phyloP scores from a whole-genome alignment of 495 filamentous ascomycete genomes.

The Neurospora sp. region DNA sequence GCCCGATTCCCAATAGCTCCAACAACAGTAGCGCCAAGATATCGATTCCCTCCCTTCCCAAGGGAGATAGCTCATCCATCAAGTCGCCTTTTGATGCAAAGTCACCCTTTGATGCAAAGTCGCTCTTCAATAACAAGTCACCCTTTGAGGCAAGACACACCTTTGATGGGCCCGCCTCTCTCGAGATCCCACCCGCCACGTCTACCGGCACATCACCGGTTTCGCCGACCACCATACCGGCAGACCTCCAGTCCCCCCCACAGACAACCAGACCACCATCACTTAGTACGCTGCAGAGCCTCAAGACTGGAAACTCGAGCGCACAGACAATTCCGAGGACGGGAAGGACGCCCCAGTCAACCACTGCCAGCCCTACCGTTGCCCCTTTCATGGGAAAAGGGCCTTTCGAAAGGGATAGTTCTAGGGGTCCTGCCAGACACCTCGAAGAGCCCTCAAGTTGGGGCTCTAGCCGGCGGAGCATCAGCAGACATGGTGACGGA shows the following conservation, averaged over 20 bases:
- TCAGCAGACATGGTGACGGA: conserved; percentile 26
- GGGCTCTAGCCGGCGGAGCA: conserved; percentile 21
- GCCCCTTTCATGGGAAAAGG: conserved; percentile 50
- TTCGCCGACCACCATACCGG: conserved; percentile 14
- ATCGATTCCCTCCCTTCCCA: conserved; percentile 18
- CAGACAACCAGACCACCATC: conserved; percentile 48
- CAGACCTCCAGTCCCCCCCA: conserved; percentile 27
- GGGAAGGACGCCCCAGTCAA: conserved; percentile 23
- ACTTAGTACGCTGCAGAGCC: conserved; percentile 41
- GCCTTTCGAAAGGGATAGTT: conserved; percentile 34
- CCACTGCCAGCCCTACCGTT: conserved; percentile 23
- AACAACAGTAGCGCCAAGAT: conserved; percentile 32
- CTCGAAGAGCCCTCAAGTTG: conserved; percentile 26
- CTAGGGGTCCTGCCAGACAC: conserved; percentile 28
- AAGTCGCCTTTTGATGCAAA: conserved; percentile 20
- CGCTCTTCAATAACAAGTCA: neutral
- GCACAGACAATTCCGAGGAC: conserved; percentile 39
- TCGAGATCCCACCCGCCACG: neutral
- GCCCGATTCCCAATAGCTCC: conserved; percentile 13
- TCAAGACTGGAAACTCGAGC: conserved; percentile 43
- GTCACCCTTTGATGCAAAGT: neutral
- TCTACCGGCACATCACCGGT: neutral
- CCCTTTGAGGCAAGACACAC: neutral
- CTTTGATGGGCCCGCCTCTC: neutral
- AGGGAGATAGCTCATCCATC: conserved; percentile 27